phyloP scores from a whole-genome alignment of 2,329 filamentous ascomycete species.

The Emmonsiellopsis sp. region DNA sequence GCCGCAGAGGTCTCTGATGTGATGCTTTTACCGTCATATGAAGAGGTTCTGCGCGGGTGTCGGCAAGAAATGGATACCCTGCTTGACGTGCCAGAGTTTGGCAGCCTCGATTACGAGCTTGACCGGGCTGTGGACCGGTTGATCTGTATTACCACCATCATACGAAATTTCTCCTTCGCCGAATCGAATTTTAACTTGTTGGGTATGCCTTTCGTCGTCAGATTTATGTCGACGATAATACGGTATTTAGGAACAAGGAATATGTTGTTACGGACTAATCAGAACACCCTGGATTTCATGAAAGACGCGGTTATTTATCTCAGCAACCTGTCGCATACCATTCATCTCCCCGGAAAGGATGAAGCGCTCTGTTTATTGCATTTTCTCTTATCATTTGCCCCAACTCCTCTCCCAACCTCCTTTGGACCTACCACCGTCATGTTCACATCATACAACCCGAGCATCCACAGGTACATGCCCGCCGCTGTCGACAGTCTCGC shows the following conservation, averaged over 20 bases:
- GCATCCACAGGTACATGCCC: conserved; percentile 77
- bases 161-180: conserved; percentile 85
- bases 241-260: conserved; percentile 81
- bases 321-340: conserved; percentile 73
- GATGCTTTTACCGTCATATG: conserved; percentile 73
- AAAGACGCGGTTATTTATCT: conserved; percentile 86
- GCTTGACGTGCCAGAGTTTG: conserved; percentile 64
- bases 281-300: conserved; percentile 91
- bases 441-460: conserved; percentile 73
- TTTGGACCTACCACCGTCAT: conserved; percentile 50
- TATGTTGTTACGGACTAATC: conserved; percentile 70
- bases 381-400: conserved; percentile 85
- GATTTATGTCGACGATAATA: conserved; percentile 75
- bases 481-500: conserved; percentile 83
- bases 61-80: conserved; percentile 63
- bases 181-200: conserved; percentile 68
- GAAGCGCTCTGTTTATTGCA: conserved; percentile 80
- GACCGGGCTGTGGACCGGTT: conserved; percentile 79
- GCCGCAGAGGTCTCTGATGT: conserved; percentile 79
- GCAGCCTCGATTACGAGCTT: conserved; percentile 68
- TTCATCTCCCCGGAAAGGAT: conserved; percentile 76
- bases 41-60: conserved; percentile 75
- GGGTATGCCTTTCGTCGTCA: conserved; percentile 68
- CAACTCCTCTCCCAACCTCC: conserved; percentile 58
- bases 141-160: conserved; percentile 82